Evolutionary conservation across 805 yeast genomes (phyloP).

Genomic region (Candida qinlingensis): DNA sequence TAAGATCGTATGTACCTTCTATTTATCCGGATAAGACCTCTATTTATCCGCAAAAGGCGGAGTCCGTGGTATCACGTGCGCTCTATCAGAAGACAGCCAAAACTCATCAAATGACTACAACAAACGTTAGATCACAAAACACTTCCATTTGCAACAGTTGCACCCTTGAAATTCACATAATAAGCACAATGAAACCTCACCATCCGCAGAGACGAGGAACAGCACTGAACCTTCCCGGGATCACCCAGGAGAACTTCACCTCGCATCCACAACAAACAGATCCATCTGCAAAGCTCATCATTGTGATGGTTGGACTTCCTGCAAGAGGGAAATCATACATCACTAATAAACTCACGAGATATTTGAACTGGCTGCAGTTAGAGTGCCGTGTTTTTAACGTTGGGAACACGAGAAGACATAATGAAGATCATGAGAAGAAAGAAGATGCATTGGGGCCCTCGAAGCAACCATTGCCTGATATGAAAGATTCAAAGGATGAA

Average conservation of each 20-base stretch:
- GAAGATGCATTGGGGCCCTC: constrained; percentile 57
- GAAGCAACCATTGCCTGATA: constrained; percentile 52
- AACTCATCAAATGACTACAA: no score
- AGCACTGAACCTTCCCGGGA: constrained; percentile 88
- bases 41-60: no score
- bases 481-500: no score
- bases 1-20: no score
- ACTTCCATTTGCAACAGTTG: no score
- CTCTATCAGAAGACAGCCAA: no score
- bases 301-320: constrained; percentile 95
- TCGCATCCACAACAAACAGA: neutral
- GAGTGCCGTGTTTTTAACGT: constrained; percentile 89
- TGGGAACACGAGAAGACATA: constrained; percentile 87
- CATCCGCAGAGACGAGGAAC: constrained; percentile 46
- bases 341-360: constrained; percentile 85
- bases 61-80: no score
- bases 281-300: constrained; percentile 61
- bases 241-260: constrained; percentile 37
- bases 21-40: no score
- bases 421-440: constrained; percentile 38
- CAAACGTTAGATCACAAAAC: no score
- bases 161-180: no score
- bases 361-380: constrained; percentile 91
- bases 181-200: neutral
- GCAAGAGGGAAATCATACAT: constrained; percentile 94